These are phyloP conservation scores for Russula vinacea DNA, from an alignment of 768 basidiomycete genomes.

Conservation along the genomic window DNA sequence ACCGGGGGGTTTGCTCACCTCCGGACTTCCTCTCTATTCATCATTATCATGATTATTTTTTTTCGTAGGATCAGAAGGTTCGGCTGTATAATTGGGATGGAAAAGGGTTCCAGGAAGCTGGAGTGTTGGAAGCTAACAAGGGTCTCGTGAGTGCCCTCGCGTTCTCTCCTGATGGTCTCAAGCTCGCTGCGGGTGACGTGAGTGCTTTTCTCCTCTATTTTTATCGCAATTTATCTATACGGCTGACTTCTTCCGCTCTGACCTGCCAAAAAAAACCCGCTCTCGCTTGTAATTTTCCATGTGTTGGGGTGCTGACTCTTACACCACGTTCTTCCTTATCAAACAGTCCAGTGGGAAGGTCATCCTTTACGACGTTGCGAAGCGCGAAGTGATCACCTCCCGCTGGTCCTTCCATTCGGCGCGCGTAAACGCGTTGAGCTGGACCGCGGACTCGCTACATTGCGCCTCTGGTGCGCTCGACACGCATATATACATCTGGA, in stretches of 20 bases:
- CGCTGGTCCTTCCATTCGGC: slow-evolving; percentile 88
- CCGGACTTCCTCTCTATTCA: background rate
- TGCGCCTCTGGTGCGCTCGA: slow-evolving; percentile 90
- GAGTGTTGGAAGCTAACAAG: slow-evolving; percentile 61
- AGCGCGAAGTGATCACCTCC: slow-evolving; percentile 66
- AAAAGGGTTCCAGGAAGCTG: slow-evolving; percentile 53
- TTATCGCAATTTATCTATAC: background rate
- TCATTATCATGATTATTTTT: background rate
- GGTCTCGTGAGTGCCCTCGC: slow-evolving; percentile 70
- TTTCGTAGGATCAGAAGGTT: slow-evolving; percentile 66
- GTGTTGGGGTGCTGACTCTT: background rate
- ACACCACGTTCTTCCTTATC: background rate
- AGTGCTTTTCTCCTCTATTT: slow-evolving; percentile 35
- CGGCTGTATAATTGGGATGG: slow-evolving; percentile 72
- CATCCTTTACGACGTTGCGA: slow-evolving; percentile 65
- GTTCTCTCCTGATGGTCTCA: slow-evolving; percentile 72
- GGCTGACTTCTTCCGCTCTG: background rate
- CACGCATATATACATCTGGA: slow-evolving; percentile 88
- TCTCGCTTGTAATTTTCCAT: background rate
- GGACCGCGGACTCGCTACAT: slow-evolving; percentile 70
- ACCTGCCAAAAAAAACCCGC: background rate
- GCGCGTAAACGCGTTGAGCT: slow-evolving; percentile 73
- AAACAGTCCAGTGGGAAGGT: slow-evolving; percentile 77
- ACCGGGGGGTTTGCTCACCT: slow-evolving; percentile 21
- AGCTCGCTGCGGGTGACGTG: slow-evolving; percentile 85